Base-by-base conservation (phyloP, 768 basidiomycete species). In the Saitozyma sp. region DNA sequence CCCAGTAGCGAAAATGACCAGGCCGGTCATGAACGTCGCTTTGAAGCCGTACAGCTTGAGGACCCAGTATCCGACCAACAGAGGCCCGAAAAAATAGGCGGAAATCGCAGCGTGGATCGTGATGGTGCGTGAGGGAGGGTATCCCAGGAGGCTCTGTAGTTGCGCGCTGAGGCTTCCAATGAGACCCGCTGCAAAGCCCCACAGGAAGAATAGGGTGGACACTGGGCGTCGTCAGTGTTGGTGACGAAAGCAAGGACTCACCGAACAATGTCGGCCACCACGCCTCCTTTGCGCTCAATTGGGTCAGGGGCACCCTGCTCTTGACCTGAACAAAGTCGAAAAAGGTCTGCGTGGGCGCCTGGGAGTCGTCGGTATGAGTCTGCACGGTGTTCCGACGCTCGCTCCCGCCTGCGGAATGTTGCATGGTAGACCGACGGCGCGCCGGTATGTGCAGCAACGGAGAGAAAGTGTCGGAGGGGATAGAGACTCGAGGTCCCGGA, bases 181-280 rank as follows among this genome's bases (percentile, higher is more conserved):
- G 6, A 78, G 66, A 17, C 77, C 77, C 48, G 74, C 74, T 3
- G 71, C 70, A 63, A 76, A 75, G 9, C 77, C 77, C 77, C 77
- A 78, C 11, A 75, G 46, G 67, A 76, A 69, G 67, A 76, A 76
- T 10, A 78, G 70, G 50, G 56, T 69, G 9, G 73, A 71, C 3
- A 73, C 74, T 70, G 60, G 17, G 17, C 53, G 53, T 29, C 53
- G 59, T 29, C 5, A 29, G 29, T 29, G 29, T 29, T 29, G 29
- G 29, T 29, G 29, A 29, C 29, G 29, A 9, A 5, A 42, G 16
- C 29, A 11, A n/a, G 38, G 5, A 67, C 75, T 58, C 50, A 76
- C 75, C 70, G 50, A 73, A 75, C 41, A 71, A 38, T 17, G 73
- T 59, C 1, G 74, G 76, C 62, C 73, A 68, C 65, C 71, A 70